Base-by-base conservation (phyloP, 352 stramenopile genomes). In the Phytophthora cactorum region DNA sequence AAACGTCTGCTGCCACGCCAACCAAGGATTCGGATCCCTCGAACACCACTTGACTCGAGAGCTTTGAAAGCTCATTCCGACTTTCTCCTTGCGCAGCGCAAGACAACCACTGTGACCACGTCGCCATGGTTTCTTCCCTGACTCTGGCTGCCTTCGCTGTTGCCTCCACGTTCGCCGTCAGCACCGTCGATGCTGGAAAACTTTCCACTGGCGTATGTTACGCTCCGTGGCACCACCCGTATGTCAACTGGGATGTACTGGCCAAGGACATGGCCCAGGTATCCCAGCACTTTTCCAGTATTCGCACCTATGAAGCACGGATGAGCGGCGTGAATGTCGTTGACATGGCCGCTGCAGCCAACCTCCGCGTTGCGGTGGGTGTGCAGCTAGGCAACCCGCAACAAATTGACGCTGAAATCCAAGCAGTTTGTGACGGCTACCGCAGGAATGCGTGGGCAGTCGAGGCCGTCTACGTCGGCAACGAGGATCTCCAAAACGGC, bases 381-480 rank as follows among this genome's bases (percentile, higher is more conserved):
- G 78, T 92, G 46, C 77, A 88, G 60, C 68, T 89, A 10, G 52
- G 68, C 7, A 74, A 90, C 52, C 22, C 58, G 10, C 44, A 25
- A 5, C 57, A 59, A 0, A 81, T 82, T 32, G 59, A 81, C 15
- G 64, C 53, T 15, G 77, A 88, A 55, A 84, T 92, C 66, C 38
- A 82, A 38, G 82, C 84, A 7, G 80, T 79, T 22, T 82, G 85
- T 47, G 64, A 70, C 8, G 84, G 78, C 34, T 80, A 75, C 12
- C 51, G 69, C 51, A 46, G 49, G n/a, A 68, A 83, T 31, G 47
- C 77, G 0, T 52, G 66, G 36, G 68, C 45, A 2, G 73, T 92
- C 14, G 66, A 87, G n/a, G 82, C 80, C 11, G 80, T 92, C 34
- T 91, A 87, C 67, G 81, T 87, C 31, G 84, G 84, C 46, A 92